These are phyloP conservation scores for Ustilago sp. DNA, from an alignment of 1,284 basidiomycete genomes.

Conservation along the genomic window DNA sequence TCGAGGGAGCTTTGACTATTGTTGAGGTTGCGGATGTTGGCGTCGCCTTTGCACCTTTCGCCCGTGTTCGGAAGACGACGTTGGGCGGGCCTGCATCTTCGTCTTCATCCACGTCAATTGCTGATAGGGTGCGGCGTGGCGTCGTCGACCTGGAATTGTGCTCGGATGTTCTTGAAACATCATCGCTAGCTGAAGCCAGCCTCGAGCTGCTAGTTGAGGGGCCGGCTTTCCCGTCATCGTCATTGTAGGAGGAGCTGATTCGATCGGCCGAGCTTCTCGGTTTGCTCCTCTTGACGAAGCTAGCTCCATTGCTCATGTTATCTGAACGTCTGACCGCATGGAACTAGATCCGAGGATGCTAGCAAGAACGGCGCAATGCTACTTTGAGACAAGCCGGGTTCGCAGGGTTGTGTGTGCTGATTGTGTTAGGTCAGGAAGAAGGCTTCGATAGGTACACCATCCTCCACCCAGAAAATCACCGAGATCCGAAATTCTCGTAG, in stretches of 20 bases:
- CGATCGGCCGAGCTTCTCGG: constrained; percentile 26
- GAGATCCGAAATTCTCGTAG: constrained; percentile 22
- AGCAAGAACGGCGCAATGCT: neutral
- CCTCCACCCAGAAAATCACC: constrained; percentile 17
- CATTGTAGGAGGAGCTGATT: constrained; percentile 30
- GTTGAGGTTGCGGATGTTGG: constrained; percentile 8
- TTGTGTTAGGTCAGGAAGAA: neutral
- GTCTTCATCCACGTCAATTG: constrained; percentile 8
- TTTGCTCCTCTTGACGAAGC: constrained; percentile 44
- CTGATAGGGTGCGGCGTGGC: neutral
- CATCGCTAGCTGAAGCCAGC: neutral
- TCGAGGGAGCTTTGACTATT: neutral
- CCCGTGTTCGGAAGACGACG: constrained; percentile 32
- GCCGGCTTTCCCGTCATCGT: constrained; percentile 11
- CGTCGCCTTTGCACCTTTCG: constrained; percentile 15
- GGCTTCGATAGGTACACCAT: neutral
- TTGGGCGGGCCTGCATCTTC: constrained; percentile 3
- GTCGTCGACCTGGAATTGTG: neutral
- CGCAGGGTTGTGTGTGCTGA: neutral
- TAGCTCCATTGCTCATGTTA: constrained; percentile 25
- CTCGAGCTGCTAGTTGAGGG: constrained; percentile 3
- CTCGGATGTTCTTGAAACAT: neutral
- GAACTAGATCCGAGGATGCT: neutral
- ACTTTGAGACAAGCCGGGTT: neutral
- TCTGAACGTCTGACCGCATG: neutral